These are phyloP conservation scores for Entonaema liquescens DNA, from an alignment of 495 filamentous ascomycete species.

Conservation along the genomic window DNA sequence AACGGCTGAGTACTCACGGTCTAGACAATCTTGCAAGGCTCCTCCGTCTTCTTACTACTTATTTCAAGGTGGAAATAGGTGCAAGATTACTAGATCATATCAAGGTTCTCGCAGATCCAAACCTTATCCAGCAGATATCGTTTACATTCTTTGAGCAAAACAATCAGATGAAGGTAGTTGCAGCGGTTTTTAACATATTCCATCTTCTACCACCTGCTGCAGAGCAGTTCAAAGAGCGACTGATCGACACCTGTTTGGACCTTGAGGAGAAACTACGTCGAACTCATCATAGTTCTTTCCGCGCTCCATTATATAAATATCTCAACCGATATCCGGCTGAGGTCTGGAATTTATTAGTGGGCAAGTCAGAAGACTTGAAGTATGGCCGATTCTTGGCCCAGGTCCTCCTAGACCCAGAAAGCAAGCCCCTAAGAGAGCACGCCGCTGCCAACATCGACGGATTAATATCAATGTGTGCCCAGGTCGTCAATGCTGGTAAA, in stretches of 20 bases:
- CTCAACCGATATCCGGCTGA: slow-evolving; percentile 92
- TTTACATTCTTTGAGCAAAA: slow-evolving; percentile 95
- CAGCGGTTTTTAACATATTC: slow-evolving; percentile 94
- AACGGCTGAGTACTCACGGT: slow-evolving; percentile 86
- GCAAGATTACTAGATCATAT: slow-evolving; percentile 89
- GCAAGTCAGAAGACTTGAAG: slow-evolving; percentile 78
- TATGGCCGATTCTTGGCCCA: slow-evolving; percentile 97
- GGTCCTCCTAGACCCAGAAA: slow-evolving; percentile 79
- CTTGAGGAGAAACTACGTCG: slow-evolving; percentile 86
- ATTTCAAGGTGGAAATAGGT: slow-evolving; percentile 99
- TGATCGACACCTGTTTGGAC: slow-evolving; percentile 87
- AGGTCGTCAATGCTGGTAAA: slow-evolving; percentile 65
- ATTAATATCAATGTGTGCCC: slow-evolving; percentile 71
- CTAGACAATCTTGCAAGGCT: slow-evolving; percentile 91
- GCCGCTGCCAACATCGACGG: slow-evolving; percentile 76
- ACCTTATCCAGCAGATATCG: slow-evolving; percentile 83
- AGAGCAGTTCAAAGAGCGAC: slow-evolving; percentile 85
- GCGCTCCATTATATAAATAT: slow-evolving; percentile 91
- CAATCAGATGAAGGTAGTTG: slow-evolving; percentile 87
- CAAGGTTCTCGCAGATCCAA: slow-evolving; percentile 84
- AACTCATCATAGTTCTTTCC: slow-evolving; percentile 93
- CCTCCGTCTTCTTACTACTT: slow-evolving; percentile 89
- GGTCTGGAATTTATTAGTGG: slow-evolving; percentile 78
- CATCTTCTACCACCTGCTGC: slow-evolving; percentile 90
- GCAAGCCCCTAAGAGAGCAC: slow-evolving; percentile 75